Base-by-base conservation (phyloP, 805 yeast genomes). In the Pichia kluyveri region DNA sequence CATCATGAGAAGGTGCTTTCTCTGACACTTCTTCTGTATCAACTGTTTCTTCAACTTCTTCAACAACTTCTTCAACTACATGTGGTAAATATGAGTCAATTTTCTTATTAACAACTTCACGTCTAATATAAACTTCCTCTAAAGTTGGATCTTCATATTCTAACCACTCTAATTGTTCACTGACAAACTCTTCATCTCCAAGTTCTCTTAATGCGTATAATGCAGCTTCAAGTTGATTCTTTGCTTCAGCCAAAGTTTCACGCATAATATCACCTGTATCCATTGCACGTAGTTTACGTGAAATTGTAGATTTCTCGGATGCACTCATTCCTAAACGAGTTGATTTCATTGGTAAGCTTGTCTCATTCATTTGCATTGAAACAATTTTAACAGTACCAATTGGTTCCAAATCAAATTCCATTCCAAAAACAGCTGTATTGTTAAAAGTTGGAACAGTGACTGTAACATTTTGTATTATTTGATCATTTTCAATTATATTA, bases 221-320 rank as follows among this genome's bases (percentile, higher is more conserved):
- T n/a, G 76, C 67, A 19, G 80, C 73, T 65, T 91, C 98, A 19
- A 91, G 72, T 36, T 71, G 66, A 62, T 90, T 91, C 54, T 78
- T 75, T 31, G 37, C 37, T 32, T 32, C 37, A 14, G 37, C 37
- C 5, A 32, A 32, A 7, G 37, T 15, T 15, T 32, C n/a, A 32
- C 37, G 37, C n/a, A 32, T 11, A 32, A 32, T 5, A 32, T 32
- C 37, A 32, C n/a, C 5, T 5, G 37, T 32, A 15, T 32, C 37
- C 37, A 32, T 32, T 8, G n/a, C 37, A 32, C 37, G 37, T 3
- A 32, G 5, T 32, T 32, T 32, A 32, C 37, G 37, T 15, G 11
- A 8, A 15, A 32, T 32, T 3, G 37, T 32, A 7, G 37, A 32
- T 32, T 32, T 32, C 8, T 32, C 37, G 8, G 14, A 8, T 8